Evolutionary conservation across 2,329 filamentous ascomycete species (phyloP).

Genomic region (Calonectria hongkongensis): DNA sequence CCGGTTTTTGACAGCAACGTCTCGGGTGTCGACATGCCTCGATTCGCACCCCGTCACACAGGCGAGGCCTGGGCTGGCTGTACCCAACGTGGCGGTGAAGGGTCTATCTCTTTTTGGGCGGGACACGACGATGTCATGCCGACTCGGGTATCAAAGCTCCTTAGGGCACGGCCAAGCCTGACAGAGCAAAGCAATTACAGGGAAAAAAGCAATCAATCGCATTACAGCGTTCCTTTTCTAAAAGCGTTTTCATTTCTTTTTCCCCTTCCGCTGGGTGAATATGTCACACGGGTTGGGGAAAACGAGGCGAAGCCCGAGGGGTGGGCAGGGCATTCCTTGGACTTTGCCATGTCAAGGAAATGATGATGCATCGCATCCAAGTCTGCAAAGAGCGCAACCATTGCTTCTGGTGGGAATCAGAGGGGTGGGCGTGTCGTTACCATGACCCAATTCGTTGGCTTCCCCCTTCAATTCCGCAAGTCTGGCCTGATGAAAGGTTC

Average conservation of each 20-base stretch:
- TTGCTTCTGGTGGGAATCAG: constrained; percentile 17
- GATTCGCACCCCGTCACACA: constrained; percentile 39
- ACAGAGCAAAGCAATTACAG: constrained; percentile 3
- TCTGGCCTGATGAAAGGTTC: constrained; percentile 36
- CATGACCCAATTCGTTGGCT: neutral
- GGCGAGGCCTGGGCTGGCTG: constrained; percentile 25
- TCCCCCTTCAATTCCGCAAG: constrained; percentile 30
- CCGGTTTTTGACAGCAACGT: constrained; percentile 38
- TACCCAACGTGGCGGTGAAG: constrained; percentile 50
- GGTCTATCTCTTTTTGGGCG: constrained; percentile 25
- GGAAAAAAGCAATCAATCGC: constrained; percentile 34
- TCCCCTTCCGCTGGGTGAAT: constrained; percentile 17
- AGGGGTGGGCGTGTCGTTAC: neutral
- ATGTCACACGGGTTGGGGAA: constrained; percentile 17
- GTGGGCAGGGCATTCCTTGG: constrained; percentile 25
- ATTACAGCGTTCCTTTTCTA: constrained; percentile 10
- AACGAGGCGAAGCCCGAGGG: constrained; percentile 22
- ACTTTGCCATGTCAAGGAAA: constrained; percentile 25
- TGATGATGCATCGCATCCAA: constrained; percentile 24
- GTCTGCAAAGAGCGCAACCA: constrained; percentile 16
- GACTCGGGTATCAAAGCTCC: constrained; percentile 38
- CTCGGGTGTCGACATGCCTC: constrained; percentile 40
- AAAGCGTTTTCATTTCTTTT: constrained; percentile 2
- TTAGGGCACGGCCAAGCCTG: constrained; percentile 24
- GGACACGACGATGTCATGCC: constrained; percentile 31